These are phyloP conservation scores for Avicennia marina DNA, from an alignment of 257 asterid species.

Conservation along the genomic window DNA sequence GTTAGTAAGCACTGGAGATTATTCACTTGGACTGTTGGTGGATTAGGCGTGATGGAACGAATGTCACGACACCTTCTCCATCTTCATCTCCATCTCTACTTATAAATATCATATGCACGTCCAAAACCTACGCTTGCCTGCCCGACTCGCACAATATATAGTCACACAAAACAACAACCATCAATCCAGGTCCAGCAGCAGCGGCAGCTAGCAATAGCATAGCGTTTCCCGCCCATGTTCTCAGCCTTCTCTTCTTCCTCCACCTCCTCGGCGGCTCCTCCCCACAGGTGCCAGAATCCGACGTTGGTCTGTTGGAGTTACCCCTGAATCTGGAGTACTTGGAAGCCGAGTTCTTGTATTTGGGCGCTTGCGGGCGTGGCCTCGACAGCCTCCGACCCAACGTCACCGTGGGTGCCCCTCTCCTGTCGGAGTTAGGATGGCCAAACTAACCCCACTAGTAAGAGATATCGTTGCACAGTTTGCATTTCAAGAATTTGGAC, in stretches of 20 bases:
- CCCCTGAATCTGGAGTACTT: slow-evolving; percentile 45
- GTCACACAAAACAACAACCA: too few relatives aligned
- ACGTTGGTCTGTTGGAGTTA: slow-evolving; percentile 30
- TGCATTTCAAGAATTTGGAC: slow-evolving; percentile 60
- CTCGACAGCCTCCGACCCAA: slow-evolving; percentile 31
- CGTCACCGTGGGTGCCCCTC: slow-evolving; percentile 40
- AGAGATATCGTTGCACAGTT: slow-evolving; percentile 37
- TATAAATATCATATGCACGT: too few relatives aligned
- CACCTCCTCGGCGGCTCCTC: slow-evolving; percentile 5
- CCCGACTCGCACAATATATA: too few relatives aligned
- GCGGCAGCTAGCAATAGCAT: too few relatives aligned
- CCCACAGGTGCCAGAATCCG: slow-evolving; percentile 1
- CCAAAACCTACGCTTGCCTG: too few relatives aligned
- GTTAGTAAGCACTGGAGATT: too few relatives aligned
- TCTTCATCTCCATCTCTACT: too few relatives aligned
- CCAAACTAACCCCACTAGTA: slow-evolving; percentile 19
- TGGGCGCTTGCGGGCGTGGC: slow-evolving; percentile 37
- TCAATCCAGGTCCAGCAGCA: too few relatives aligned
- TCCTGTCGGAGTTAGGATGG: slow-evolving; percentile 28
- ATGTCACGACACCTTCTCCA: too few relatives aligned
- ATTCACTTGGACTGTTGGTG: too few relatives aligned
- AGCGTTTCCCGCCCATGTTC: slow-evolving; percentile 8
- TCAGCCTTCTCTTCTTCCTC: slow-evolving; percentile 4
- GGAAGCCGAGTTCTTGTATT: slow-evolving; percentile 54
- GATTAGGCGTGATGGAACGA: too few relatives aligned